Percentiles rank a stretch among this genome's conserved stretches.
These are phyloP conservation scores for Pichia ethanolica DNA, from an alignment of 805 yeast species.

Conservation along the genomic window DNA sequence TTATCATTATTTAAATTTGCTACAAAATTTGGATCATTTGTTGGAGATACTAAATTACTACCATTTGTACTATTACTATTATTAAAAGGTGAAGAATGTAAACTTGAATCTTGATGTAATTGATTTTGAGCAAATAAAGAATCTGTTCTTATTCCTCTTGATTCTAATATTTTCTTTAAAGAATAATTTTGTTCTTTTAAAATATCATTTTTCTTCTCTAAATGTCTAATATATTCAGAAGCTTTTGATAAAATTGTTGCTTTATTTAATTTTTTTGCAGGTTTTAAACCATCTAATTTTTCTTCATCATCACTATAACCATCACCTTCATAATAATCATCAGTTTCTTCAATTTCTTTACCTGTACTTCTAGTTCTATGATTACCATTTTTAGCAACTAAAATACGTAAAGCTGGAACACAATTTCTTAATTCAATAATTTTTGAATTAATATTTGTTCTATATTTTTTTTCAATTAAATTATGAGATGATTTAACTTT, in stretches of 20 bases:
- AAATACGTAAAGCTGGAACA: conserved; percentile 64
- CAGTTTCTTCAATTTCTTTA: conserved; percentile 34
- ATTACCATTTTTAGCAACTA: conserved; percentile 29
- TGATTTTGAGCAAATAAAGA: conserved; percentile 5
- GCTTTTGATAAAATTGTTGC: conserved; percentile 73
- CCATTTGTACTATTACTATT: conserved; percentile 5
- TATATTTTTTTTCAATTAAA: conserved; percentile 73
- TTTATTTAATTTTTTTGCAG: conserved; percentile 70
- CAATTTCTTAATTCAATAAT: conserved; percentile 67
- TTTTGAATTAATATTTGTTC: conserved; percentile 73
- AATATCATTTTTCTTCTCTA: conserved; percentile 52
- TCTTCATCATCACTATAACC: conserved; percentile 47
- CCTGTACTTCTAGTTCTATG: conserved; percentile 29
- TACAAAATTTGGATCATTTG: neutral
- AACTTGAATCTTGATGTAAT: conserved; percentile 10
- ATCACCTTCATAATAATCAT: conserved; percentile 43
- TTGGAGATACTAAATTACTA: conserved; percentile 11
- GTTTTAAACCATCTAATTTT: conserved; percentile 65
- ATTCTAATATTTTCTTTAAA: conserved; percentile 20
- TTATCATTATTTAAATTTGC: no score
- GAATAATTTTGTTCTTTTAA: conserved; percentile 42
- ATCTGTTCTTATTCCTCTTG: conserved; percentile 9
- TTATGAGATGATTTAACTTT: conserved; percentile 65
- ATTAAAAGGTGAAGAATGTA: conserved; percentile 12
- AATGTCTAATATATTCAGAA: conserved; percentile 67